phyloP scores from a whole-genome alignment of 208 protist genomes.

The Trypanosoma mega region DNA sequence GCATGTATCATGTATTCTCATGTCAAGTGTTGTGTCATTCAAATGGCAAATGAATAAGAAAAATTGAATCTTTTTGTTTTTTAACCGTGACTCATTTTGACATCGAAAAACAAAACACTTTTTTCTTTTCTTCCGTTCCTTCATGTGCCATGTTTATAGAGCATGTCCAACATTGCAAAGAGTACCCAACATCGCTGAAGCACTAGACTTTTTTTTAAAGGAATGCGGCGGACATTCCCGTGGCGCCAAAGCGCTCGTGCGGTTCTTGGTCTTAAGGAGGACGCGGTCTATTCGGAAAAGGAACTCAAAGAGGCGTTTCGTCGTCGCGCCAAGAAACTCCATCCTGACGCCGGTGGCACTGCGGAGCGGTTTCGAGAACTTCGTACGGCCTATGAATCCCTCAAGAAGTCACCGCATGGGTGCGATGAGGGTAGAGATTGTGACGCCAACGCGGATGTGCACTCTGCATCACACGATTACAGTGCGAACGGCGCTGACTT shows the following conservation, averaged over 20 bases:
- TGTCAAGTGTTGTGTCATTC: neutral
- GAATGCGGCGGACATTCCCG: conserved; percentile 7
- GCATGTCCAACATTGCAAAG: too few species aligned
- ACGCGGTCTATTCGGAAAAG: conserved; percentile 17
- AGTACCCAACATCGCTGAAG: too few species aligned
- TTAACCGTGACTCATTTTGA: too few species aligned
- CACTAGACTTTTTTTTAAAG: too few species aligned
- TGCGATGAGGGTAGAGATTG: neutral
- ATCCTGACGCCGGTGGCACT: conserved; percentile 44
- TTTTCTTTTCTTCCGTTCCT: conserved; percentile 3
- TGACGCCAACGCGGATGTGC: conserved; percentile 12
- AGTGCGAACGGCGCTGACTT: conserved; percentile 2
- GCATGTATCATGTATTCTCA: too few species aligned
- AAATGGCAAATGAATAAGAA: neutral
- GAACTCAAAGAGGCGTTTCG: conserved; percentile 39
- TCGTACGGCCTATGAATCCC: conserved; percentile 30
- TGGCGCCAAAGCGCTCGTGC: neutral
- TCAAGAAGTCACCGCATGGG: neutral
- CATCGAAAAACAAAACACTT: too few species aligned
- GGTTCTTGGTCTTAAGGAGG: conserved; percentile 26
- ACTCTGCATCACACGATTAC: neutral
- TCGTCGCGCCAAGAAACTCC: conserved; percentile 28
- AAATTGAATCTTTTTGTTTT: neutral
- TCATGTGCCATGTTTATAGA: too few species aligned
- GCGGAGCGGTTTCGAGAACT: conserved; percentile 37